Evolutionary conservation across 2,329 filamentous ascomycete species (phyloP), one percentile per base, ranked within the genome.

Genomic region (Juglanconis oblonga): DNA sequence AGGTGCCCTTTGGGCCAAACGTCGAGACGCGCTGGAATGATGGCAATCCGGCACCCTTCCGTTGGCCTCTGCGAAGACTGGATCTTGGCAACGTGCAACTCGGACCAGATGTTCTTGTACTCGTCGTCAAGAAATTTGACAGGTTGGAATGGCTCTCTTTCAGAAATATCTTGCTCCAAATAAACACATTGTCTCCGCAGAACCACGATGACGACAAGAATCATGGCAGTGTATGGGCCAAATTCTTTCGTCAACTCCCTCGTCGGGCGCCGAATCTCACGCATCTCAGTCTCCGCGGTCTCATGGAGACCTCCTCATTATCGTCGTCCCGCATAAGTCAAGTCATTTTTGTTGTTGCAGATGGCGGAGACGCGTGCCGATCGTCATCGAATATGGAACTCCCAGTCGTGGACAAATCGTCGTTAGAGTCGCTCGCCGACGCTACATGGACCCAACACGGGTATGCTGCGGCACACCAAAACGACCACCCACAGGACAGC

Each of bases 1-100:
- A 56, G 45, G n/a, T 31, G 10, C 33, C 44, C 29, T 42, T 38
- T 10, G 9, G 14, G 14, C 9, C 6, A 13, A 14, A 32, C 14
- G 44, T 32, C 5, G 32, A 36, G 3, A 14, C 52, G 1, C 44
- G 58, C 17, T 53, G 57, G 31, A 35, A 24, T 4, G 49, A 51
- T 8, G 36, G 38, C n/a, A 61, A 62, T 14, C 61, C 61, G 24
- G 32, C 35, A 5, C 61, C 61, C 11, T 29, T 62, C 13, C 9
- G 51, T 1, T 38, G 57, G 35, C 61, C 61, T 1, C 36, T 62
- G 24, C 57, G 40, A 3, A 52, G 51, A 11, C 17, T 62, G 24
- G 61, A 62, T 6, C 33, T 62, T 6, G 62, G 59, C 13, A 36
- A 33, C 5, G 31, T 40, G 3, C 13, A 10, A 4, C 44, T 49